Base-by-base conservation (phyloP, 306 rosid genomes). In the Quercus rubra region DNA sequence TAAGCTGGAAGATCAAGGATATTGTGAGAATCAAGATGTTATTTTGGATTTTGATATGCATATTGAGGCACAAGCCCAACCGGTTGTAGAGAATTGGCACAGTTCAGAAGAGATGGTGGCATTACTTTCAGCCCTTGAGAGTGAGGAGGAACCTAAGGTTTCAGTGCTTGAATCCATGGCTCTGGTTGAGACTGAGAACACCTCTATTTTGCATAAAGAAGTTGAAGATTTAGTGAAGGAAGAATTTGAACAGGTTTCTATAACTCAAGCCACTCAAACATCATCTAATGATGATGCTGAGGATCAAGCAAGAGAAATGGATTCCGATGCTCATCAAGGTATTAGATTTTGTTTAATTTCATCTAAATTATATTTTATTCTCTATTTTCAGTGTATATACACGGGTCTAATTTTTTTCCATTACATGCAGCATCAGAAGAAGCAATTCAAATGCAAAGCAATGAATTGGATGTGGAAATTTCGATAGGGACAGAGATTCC, bases 401-500 rank as follows among this genome's bases (percentile, higher is more conserved):
- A 74, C 17, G 23, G 77, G 20, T 67, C 73, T 73, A 74, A 27
- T 70, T 58, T 18, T 66, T 74, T 79, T 58, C 43, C 46, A 27
- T 28, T 83, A 71, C 18, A 54, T 84, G 85, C 87, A 89, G 96
- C 75, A 10, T 77, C 82, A 63, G 94, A 88, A 70, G 92, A 81
- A 78, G 90, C 82, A 64, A 74, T 85, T 61, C 80, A 85, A 81
- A 82, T 80, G 87, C 85, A 74, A 51, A 81, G 70, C 33, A 85
- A 91, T 71, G 97, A 91, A 79, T 83, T 46, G 78, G 97, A 92
- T 74, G 90, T 87, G 63, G 98, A 92, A 68, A 88, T 95, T 64
- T 91, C 96, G 69, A 91, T 85, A 43, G 99, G 96, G 80, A 87
- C 97, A 59, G 94, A 95, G 43, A 95, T 95, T 92, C 97, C 95